Evolutionary conservation across 2,329 filamentous ascomycete genomes (phyloP), one percentile per base, ranked within the genome.

Genomic region (Xylariaceae sp.): DNA sequence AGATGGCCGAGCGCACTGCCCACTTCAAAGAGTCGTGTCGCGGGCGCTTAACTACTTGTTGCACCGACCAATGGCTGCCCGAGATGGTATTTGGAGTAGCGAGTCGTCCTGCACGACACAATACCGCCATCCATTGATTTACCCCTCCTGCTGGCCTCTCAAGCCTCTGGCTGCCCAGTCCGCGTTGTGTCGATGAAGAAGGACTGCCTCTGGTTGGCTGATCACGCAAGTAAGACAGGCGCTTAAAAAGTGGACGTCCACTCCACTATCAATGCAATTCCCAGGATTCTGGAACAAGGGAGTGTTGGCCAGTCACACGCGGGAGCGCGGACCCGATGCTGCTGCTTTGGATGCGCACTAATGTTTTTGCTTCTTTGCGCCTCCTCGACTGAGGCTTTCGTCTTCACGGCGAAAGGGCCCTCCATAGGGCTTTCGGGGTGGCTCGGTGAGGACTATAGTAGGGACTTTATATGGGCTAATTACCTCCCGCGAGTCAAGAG

Each of bases 251-350:
- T n/a, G 56, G 54, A 45, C 24, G 26, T 10, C 32, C 8, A 30
- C 53, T 27, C 41, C 48, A 44, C 51, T 46, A 30, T 16, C 51
- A 30, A 57, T 59, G 58, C 58, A 61, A 42, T 45, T 54, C 53
- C 56, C 58, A 57, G 58, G 58, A 57, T 61, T 42, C 58, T 51
- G 58, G 58, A 32, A 61, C 51, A 46, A 37, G 49, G 52, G 47
- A 42, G 24, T 26, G 10, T 35, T 5, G 18, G 9, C 58, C 56
- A 58, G 58, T 60, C 52, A 58, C 21, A 21, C 24, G 20, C 29
- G n/a, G 23, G 13, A 33, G 21, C 24, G 41, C 18, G 45, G 45
- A 39, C 30, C 46, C 29, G 49, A 50, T 46, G 33, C 42, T 45
- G 36, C 37, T 53, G 40, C 27, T 53, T 32, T 36, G 32, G 39